Base-by-base conservation (phyloP, 495 filamentous ascomycete species). In the Penicillium chermesinum region DNA sequence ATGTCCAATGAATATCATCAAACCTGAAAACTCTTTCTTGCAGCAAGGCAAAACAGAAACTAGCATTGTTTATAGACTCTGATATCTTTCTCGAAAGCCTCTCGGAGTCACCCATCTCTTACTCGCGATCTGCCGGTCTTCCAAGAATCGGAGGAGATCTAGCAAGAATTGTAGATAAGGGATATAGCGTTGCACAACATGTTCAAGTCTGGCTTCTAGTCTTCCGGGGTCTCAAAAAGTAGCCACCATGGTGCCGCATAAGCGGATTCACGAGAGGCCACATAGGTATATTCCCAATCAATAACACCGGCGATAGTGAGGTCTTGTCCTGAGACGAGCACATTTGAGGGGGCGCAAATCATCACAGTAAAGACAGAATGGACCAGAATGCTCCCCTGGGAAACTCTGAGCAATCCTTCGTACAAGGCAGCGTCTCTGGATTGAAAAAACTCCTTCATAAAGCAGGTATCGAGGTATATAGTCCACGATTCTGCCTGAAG, bases 231-330 rank as follows among this genome's bases (percentile, higher is more conserved):
- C 13, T 62, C 44, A 2, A 72, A 44, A 1, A 74, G 60, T 13
- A 74, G 59, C 69, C 67, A 72, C 67, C 64, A 71, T 0, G 65
- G 68, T 14, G 65, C 57, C 20, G 66, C 62, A 17, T 58, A 51
- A 19, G 47, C 34, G 52, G 72, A 70, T 46, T 68, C 53, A 8
- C 54, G 45, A 16, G 62, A 65, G 13, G 53, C 63, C 10, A 47
- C 54, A 44, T 71, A 72, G 14, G 66, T 53, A 41, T 67, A 71
- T 38, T 74, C 67, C 67, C 67, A 72, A 50, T 68, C 66, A 45
- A 63, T 55, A 7, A 63, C 47, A 16, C 35, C 16, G 2, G 15
- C 44, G 16, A 48, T 15, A 3, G 45, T 38, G 5, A 50, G 2
- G 36, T 42, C 16, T 16, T 43, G 15, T 16, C 44, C 38, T 25